phyloP scores from a whole-genome alignment of 768 basidiomycete species.

The Pleurotus platypus region DNA sequence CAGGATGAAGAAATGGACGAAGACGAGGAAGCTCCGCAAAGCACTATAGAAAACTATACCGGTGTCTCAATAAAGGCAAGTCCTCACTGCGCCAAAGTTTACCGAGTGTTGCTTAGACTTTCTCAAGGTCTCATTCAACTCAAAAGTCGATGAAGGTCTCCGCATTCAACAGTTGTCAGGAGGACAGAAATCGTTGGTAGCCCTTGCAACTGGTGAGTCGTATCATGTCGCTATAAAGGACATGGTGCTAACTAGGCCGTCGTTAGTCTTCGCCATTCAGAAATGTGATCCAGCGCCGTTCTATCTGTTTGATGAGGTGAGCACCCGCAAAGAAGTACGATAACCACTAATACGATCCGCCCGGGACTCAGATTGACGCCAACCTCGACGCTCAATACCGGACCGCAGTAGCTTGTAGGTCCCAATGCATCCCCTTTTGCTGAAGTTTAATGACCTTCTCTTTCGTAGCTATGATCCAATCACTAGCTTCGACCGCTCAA shows the following conservation, averaged over 20 bases:
- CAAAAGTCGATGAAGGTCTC: constrained; percentile 94
- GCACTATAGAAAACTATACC: constrained; percentile 88
- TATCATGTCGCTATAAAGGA: neutral
- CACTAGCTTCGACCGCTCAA: constrained; percentile 81
- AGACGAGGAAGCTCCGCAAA: constrained; percentile 74
- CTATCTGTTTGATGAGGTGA: constrained; percentile 96
- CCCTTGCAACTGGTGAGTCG: constrained; percentile 78
- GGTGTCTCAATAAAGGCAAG: constrained; percentile 91
- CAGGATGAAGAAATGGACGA: constrained; percentile 75
- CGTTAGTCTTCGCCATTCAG: constrained; percentile 92
- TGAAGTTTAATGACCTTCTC: neutral
- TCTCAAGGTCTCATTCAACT: constrained; percentile 92
- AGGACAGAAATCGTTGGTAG: constrained; percentile 96
- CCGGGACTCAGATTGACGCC: constrained; percentile 74
- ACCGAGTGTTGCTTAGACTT: constrained; percentile 3
- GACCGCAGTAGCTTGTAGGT: constrained; percentile 89
- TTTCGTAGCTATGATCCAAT: constrained; percentile 83
- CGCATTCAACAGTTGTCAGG: constrained; percentile 96
- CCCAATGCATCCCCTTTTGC: neutral
- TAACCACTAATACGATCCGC: too few relatives aligned
- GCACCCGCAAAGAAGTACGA: neutral
- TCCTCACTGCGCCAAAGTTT: neutral
- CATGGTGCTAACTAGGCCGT: neutral
- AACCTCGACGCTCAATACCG: constrained; percentile 97
- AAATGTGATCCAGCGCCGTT: constrained; percentile 99